Conservation (phyloP, 176 grass and related monocot species). For the Aegilops tauschii region DNA sequence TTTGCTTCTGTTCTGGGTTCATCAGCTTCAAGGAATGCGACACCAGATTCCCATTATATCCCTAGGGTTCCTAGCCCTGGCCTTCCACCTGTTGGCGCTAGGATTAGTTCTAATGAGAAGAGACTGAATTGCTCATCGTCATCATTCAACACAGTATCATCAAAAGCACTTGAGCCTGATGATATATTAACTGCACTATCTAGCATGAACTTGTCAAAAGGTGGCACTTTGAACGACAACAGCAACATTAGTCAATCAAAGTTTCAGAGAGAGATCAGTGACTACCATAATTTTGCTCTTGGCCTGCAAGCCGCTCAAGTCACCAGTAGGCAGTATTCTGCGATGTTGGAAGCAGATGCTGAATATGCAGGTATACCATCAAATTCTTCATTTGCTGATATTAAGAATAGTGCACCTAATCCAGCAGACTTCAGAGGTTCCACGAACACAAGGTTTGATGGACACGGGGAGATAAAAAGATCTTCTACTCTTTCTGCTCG, state of each 20-base stretch:
- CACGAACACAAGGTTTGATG: constrained; percentile 34
- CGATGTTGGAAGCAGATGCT: constrained; percentile 46
- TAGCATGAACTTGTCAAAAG: constrained; percentile 62
- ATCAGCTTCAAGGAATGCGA: constrained; percentile 66
- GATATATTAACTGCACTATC: constrained; percentile 87
- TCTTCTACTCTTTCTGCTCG: constrained; percentile 32
- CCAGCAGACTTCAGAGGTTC: constrained; percentile 49
- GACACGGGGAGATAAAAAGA: constrained; percentile 43
- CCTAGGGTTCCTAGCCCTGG: constrained; percentile 74
- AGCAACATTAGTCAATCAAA: constrained; percentile 38
- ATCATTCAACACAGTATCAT: constrained; percentile 55
- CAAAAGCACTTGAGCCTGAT: constrained; percentile 62
- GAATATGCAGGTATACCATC: constrained; percentile 52
- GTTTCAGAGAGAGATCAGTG: constrained; percentile 50
- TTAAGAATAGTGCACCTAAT: constrained; percentile 36
- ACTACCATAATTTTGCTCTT: constrained; percentile 54
- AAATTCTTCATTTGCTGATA: constrained; percentile 58
- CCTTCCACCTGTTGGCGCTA: constrained; percentile 69
- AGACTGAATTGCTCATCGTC: constrained; percentile 45
- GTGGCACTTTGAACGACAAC: constrained; percentile 32
- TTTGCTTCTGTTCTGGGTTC: constrained; percentile 62
- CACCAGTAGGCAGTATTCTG: constrained; percentile 43
- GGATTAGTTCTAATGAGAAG: constrained; percentile 49
- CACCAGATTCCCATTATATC: constrained; percentile 70
- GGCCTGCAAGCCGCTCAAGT: constrained; percentile 39